phyloP scores from a whole-genome alignment of 495 filamentous ascomycete genomes.

The Aspergillus incahuasiensis region DNA sequence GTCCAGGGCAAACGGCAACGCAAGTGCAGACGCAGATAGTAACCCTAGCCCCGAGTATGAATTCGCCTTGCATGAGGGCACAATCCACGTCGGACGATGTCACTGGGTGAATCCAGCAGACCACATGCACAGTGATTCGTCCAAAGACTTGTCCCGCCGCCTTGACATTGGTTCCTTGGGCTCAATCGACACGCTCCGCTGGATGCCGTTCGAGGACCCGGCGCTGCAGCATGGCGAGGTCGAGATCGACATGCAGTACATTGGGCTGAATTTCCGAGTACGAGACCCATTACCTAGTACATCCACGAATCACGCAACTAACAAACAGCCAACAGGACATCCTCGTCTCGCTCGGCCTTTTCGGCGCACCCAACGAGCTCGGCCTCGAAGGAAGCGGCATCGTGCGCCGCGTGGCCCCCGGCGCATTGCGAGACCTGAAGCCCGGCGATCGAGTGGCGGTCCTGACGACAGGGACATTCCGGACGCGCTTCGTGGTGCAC shows the following conservation, averaged over 20 bases:
- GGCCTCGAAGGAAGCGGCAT: conserved; percentile 36
- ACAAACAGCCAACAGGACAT: too few species aligned
- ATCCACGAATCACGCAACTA: too few species aligned
- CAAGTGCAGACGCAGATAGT: not conserved
- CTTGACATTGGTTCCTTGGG: not conserved
- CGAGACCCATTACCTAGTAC: too few species aligned
- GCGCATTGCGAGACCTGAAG: conserved; percentile 25
- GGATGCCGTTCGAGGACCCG: not conserved
- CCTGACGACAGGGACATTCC: conserved; percentile 4
- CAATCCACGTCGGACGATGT: not conserved
- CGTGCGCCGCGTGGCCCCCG: conserved; percentile 33
- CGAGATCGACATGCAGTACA: conserved; percentile 24
- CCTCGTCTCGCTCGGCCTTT: conserved; percentile 30
- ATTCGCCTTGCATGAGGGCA: not conserved
- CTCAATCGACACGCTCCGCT: not conserved
- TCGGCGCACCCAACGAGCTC: conserved; percentile 14
- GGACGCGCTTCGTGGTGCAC: conserved; percentile 11
- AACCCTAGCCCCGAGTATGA: conserved; percentile 5
- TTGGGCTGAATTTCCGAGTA: conserved; percentile 41
- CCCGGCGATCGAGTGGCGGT: conserved; percentile 38
- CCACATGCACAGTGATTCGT: not conserved
- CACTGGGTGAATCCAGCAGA: not conserved
- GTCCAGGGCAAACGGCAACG: too few species aligned
- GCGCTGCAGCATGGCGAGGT: not conserved
- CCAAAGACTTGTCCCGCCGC: not conserved